Base-by-base conservation (phyloP, 768 basidiomycete species). In the Russula foetens region DNA sequence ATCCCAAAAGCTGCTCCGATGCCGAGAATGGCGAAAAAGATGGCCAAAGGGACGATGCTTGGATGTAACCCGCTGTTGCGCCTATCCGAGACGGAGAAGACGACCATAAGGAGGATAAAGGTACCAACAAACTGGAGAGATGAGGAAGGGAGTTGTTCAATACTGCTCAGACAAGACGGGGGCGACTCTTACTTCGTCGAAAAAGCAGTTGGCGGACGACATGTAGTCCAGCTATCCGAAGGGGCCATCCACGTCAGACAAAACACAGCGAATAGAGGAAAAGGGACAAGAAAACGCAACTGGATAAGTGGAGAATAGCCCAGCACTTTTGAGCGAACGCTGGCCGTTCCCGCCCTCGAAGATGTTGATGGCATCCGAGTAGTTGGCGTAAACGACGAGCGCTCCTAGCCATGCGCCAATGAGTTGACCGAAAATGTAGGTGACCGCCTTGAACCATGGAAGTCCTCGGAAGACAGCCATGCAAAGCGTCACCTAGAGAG, bases 371-470 rank as follows among this genome's bases (percentile, higher is more conserved):
- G 83, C 85, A 68, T 82, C 79, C 65, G 80, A 78, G 68, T 86
- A 88, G 66, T 84, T 83, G 7, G 76, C 85, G 63, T 85, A 88
- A 31, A 83, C 70, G 48, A 84, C 69, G 4, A 78, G 81, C 21
- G 80, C 80, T 19, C 84, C 86, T 45, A 81, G 75, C 33, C 85
- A 65, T 2, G 72, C 85, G 29, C 86, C 87, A 54, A 86, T 68
- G 17, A 85, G 56, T 68, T 89, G 87, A 1, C 84, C 79, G 51
- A 82, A 66, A 43, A 87, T 80, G 69, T 84, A 90, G 23, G 66
- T 76, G 1, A 89, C 88, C 0, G 90, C 90, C 70, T 92, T 92
- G 66, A 76, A 78, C 85, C 87, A 87, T 0, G 90, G 86, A 71
- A 92, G 92, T 45, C 78, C 77, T 63, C 90, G 82, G 71, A 84